Base-by-base conservation (phyloP, 768 basidiomycete species). In the Mycena leptocephala region DNA sequence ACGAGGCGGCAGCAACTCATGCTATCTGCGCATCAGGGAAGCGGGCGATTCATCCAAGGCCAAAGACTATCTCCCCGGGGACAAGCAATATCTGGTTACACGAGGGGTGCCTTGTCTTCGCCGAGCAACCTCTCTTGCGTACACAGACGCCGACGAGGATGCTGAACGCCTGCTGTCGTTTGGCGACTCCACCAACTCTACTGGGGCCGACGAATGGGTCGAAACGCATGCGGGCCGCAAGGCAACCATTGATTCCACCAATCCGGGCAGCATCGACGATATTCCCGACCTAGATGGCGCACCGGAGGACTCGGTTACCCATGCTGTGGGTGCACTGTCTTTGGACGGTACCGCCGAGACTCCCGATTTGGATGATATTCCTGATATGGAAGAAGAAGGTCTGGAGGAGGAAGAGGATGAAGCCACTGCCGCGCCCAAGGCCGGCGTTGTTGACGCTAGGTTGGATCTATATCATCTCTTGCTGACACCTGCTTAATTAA, bases 301-400 rank as follows among this genome's bases (percentile, higher is more conserved):
- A 28, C 35, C 86, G 3, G 89, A 85, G 35, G 56, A 64, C 30
- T 64, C 72, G 2, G 81, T 92, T 30, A 77, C 88, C 20, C 83
- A 83, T 46, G 88, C 88, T 2, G 84, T 93, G 41, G 86, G 86
- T 22, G 85, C 83, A 30, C 70, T 93, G 75, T 89, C 89, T 20
- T 79, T 93, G n/a, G 84, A 84, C 71, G 85, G 81, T 0, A 78
- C 73, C 18, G 82, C 70, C 32, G 81, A 74, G 76, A 96, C 94
- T n/a, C 96, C 97, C 32, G 94, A 99, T 88, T 89, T 99, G 80
- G 97, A 98, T 82, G 97, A 99, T 84, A 99, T 99, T 70, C 98
- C 98, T 6, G 98, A 99, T 87, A 98, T 99, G 96, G 97, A 98
- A 83, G 96, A 97, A 81, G 97, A 97, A n/a, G 92, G 92, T 77